Evolutionary conservation across 345 rosid species (phyloP).

Genomic region (Dimocarpus longan): DNA sequence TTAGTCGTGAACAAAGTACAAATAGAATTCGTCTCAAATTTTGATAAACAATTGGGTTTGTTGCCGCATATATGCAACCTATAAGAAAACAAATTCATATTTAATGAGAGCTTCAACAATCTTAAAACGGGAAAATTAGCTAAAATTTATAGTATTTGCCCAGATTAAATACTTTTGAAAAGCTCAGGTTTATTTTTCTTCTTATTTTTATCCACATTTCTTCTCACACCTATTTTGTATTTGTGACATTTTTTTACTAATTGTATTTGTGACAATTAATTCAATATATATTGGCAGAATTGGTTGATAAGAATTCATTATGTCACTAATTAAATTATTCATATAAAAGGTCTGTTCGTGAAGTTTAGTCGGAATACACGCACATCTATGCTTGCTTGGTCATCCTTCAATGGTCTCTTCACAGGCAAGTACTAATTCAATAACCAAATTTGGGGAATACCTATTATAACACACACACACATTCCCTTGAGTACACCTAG

Average conservation of each 20-base stretch:
- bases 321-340: background rate
- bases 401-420: background rate
- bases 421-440: background rate
- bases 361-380: background rate
- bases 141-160: background rate
- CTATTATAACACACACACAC: too few species aligned
- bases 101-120: background rate
- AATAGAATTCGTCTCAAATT: background rate
- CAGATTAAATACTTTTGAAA: background rate
- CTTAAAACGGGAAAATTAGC: background rate
- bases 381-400: background rate
- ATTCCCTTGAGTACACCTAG: too few species aligned
- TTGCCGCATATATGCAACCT: too few species aligned
- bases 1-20: background rate
- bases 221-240: background rate
- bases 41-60: too few species aligned
- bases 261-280: background rate
- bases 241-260: too few species aligned
- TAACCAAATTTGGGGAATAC: background rate
- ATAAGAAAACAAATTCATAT: background rate
- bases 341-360: background rate
- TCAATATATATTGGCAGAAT: background rate
- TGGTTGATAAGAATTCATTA: background rate
- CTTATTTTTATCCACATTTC: background rate
- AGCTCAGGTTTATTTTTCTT: background rate